Evolutionary conservation across 2,329 filamentous ascomycete genomes (phyloP).

Genomic region (Xylaria sp.): DNA sequence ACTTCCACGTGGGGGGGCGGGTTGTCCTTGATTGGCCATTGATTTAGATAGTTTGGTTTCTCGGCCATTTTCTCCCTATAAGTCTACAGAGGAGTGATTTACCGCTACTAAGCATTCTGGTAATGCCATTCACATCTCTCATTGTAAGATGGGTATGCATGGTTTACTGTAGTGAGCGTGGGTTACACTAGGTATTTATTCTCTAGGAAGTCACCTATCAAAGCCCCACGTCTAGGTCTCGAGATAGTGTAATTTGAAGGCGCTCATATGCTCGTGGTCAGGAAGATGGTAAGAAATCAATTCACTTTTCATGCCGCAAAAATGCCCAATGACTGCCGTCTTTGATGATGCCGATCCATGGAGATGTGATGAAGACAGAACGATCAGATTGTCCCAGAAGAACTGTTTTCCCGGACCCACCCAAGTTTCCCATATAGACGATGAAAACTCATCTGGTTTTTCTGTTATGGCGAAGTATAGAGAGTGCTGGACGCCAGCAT

Average conservation of each 20-base stretch:
- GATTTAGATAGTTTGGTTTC: neutral
- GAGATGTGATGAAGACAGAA: conserved; percentile 27
- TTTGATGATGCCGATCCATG: conserved; percentile 16
- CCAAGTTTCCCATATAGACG: conserved; percentile 19
- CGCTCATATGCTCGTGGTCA: conserved; percentile 11
- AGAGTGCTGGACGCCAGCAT: neutral
- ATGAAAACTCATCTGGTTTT: neutral
- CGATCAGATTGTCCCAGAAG: conserved; percentile 15
- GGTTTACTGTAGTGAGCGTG: neutral
- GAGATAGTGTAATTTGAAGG: conserved; percentile 11
- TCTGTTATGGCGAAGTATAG: neutral
- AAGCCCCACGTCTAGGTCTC: neutral
- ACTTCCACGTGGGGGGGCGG: conserved; percentile 30
- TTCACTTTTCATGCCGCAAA: conserved; percentile 17
- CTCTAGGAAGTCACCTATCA: conserved; percentile 2
- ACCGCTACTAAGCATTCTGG: neutral
- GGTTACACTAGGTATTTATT: conserved; percentile 8
- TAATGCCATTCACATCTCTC: neutral
- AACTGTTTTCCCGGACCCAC: conserved; percentile 13
- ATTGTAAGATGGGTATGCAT: neutral
- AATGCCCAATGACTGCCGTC: conserved; percentile 23
- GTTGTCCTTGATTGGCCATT: conserved; percentile 26
- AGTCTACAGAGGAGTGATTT: neutral
- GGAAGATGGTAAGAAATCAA: conserved; percentile 20
- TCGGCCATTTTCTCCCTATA: conserved; percentile 15